Conservation (phyloP, 352 stramenopile genomes). For the Phytophthora sp. region DNA sequence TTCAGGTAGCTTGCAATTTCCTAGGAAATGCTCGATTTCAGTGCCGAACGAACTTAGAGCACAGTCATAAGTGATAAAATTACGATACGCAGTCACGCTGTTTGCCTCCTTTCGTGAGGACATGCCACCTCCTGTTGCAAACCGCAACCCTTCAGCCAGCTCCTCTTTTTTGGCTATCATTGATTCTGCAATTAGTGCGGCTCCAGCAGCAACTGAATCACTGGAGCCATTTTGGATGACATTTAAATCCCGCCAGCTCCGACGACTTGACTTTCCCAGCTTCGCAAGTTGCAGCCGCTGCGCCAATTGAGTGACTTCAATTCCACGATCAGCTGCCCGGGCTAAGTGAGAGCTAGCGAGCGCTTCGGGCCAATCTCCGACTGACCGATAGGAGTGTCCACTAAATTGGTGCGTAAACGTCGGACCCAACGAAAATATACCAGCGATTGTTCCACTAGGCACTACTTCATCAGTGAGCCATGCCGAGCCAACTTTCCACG, state of each 20-base stretch:
- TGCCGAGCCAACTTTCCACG: constrained; percentile 65
- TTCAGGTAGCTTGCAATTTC: constrained; percentile 65
- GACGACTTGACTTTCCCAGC: constrained; percentile 48
- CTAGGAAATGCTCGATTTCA: constrained; percentile 66
- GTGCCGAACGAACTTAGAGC: constrained; percentile 60
- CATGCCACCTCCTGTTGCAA: constrained; percentile 16
- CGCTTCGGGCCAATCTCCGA: constrained; percentile 75
- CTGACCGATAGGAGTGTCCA: constrained; percentile 66
- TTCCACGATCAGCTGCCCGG: constrained; percentile 55
- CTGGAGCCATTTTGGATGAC: constrained; percentile 10
- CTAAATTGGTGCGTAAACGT: constrained; percentile 68
- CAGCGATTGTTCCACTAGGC: constrained; percentile 42
- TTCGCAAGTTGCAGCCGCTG: constrained; percentile 56
- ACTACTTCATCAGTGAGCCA: constrained; percentile 77
- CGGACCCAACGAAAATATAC: constrained; percentile 74
- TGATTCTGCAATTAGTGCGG: constrained; percentile 31
- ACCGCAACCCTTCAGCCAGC: constrained; percentile 34
- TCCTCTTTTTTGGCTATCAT: constrained; percentile 54
- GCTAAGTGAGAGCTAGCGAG: constrained; percentile 64
- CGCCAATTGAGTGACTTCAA: constrained; percentile 56
- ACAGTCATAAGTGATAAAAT: constrained; percentile 70
- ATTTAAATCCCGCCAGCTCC: constrained; percentile 46
- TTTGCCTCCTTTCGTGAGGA: constrained; percentile 40
- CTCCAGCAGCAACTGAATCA: constrained; percentile 14
- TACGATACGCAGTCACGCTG: constrained; percentile 47